phyloP scores from a whole-genome alignment of 169 alveolate species.

The Plasmodium chabaudi region DNA sequence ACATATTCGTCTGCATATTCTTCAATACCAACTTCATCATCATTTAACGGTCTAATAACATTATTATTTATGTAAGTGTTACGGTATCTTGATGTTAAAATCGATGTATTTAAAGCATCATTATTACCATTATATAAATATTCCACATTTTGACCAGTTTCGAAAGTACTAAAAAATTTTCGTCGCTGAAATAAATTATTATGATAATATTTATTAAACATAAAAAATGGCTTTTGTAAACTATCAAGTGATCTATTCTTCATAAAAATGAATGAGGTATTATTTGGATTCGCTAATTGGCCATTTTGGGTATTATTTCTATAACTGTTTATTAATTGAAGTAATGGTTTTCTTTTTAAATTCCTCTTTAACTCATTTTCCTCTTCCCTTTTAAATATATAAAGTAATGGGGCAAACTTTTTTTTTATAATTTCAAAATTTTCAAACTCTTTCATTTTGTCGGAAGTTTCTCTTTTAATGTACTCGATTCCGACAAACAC shows the following conservation, averaged over 20 bases:
- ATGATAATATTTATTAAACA: conserved; percentile 32
- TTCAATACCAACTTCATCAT: conserved; percentile 26
- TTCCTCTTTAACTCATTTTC: conserved; percentile 56
- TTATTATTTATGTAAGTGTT: conserved; percentile 35
- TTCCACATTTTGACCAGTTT: conserved; percentile 1
- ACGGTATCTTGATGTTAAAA: conserved; percentile 30
- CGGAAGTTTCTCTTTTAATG: not conserved
- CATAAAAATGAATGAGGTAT: conserved; percentile 28
- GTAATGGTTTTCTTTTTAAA: conserved; percentile 15
- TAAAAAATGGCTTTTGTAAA: conserved; percentile 32
- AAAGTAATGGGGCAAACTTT: conserved; percentile 54
- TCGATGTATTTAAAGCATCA: conserved; percentile 2
- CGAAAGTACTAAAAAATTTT: conserved; percentile 15
- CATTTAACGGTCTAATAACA: not conserved
- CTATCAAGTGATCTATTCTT: conserved; percentile 13
- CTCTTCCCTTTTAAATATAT: conserved; percentile 57
- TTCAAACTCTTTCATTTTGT: conserved; percentile 60
- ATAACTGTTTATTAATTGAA: conserved; percentile 15
- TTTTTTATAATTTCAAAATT: conserved; percentile 38
- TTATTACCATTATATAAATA: not conserved
- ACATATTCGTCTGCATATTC: conserved; percentile 44
- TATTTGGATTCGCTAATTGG: not conserved
- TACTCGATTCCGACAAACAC: not conserved
- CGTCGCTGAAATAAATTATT: conserved; percentile 10
- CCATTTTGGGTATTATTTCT: not conserved